Evolutionary conservation across 768 basidiomycete genomes (phyloP), one percentile per base, ranked within the genome.

Genomic region (Cyathus striatus): DNA sequence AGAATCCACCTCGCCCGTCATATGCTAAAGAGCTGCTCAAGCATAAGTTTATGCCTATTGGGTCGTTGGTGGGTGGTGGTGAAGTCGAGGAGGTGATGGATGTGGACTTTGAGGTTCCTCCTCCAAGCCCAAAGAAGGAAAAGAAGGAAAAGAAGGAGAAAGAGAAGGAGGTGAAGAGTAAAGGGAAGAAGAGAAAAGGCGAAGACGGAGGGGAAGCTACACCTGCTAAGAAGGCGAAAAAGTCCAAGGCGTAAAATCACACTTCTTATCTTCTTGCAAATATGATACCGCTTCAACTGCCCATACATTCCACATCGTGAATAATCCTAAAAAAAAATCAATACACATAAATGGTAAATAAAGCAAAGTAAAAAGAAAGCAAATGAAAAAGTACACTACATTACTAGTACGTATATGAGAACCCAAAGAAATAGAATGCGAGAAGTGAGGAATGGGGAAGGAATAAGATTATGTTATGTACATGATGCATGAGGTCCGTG

Each of bases 21-120:
- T 78, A 87, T 51, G 76, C 86, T 0, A 63, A 67, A 37, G 79
- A 85, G 35, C 49, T 79, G 1, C 66, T 88, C 23, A 86, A 69
- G 44, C 84, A 86, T 50, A 56, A 64, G 1, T 88, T 83, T 57
- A 55, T 77, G 49, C 85, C 86, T 0, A 76, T 73, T 22, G 84
- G 84, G 1, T 76, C 82, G 12, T 56, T 68, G 49, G 53, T 48
- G 16, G 49, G 49, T n/a, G n/a, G n/a, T 6, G 55, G 43, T 3
- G 57, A 55, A 14, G 56, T 50, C 12, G 38, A 23, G n/a, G 56
- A 61, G 12, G 47, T 52, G 2, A 61, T 65, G 32, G 50, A 56
- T 25, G 45, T 58, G 25, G 52, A 60, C 40, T 24, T 45, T 7
- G 35, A 49, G 3, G 38, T 37, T 35, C 37, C 12, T n/a, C 38